These are phyloP conservation scores for Colletotrichum tanaceti DNA, from an alignment of 2,329 filamentous ascomycete genomes.

Conservation along the genomic window DNA sequence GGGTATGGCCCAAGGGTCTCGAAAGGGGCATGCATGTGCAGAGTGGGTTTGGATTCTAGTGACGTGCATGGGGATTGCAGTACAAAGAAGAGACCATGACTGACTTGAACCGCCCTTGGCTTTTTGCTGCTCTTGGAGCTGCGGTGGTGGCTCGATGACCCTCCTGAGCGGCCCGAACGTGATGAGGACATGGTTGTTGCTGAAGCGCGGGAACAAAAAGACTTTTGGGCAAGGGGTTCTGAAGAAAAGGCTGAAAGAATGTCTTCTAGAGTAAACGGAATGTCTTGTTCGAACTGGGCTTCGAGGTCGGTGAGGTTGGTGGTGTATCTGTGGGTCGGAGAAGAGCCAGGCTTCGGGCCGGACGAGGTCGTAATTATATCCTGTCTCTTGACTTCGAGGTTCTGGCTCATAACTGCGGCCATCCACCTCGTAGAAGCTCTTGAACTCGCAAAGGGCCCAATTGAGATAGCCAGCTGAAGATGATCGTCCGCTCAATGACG, in stretches of 20 bases:
- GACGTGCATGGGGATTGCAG: slow-evolving; percentile 12
- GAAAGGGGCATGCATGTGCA: not conserved
- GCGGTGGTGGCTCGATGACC: slow-evolving; percentile 40
- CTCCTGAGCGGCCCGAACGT: slow-evolving; percentile 44
- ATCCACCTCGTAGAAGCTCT: not conserved
- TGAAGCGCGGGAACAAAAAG: slow-evolving; percentile 2
- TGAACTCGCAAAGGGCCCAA: not conserved
- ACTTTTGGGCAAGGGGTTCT: not conserved
- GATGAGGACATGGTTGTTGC: slow-evolving; percentile 47
- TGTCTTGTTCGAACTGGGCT: slow-evolving; percentile 9
- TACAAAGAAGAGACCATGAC: slow-evolving; percentile 48
- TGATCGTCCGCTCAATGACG: slow-evolving; percentile 22
- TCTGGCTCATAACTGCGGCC: slow-evolving; percentile 14
- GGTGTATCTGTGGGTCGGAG: slow-evolving; percentile 14
- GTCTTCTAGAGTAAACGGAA: slow-evolving; percentile 18
- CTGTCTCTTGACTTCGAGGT: not conserved
- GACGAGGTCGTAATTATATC: slow-evolving; percentile 31
- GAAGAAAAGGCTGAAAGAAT: slow-evolving; percentile 21
- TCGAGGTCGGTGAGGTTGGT: not conserved
- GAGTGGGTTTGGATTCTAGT: not conserved
- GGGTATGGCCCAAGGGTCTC: not conserved
- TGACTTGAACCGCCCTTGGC: slow-evolving; percentile 47
- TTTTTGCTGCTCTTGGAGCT: slow-evolving; percentile 46
- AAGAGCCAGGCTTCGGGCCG: not conserved
- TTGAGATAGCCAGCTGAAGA: slow-evolving; percentile 9